Evolutionary conservation across 176 grass and related monocot species (phyloP).

Genomic region (Eragrostis nindensis): DNA sequence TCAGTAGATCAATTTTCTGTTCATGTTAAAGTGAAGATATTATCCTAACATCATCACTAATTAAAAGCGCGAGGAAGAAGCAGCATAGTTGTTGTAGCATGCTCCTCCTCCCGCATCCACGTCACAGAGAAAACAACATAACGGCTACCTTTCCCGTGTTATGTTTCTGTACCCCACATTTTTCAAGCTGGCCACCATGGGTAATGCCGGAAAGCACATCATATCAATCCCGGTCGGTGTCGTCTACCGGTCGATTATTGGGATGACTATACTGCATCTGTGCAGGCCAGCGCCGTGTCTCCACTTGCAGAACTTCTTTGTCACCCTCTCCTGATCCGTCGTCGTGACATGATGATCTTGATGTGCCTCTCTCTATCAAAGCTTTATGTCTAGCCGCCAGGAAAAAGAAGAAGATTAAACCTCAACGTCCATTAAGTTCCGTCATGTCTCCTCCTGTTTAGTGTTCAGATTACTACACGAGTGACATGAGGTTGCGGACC

Average conservation of each 20-base stretch:
- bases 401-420: background rate
- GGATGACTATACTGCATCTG: background rate
- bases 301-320: background rate
- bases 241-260: background rate
- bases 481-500: too few species aligned
- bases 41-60: too few species aligned
- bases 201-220: constrained; percentile 6
- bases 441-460: background rate
- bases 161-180: background rate
- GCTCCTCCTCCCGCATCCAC: background rate
- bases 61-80: too few species aligned
- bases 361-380: background rate
- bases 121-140: background rate
- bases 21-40: too few species aligned
- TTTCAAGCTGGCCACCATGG: background rate
- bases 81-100: too few species aligned
- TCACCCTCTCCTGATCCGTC: background rate
- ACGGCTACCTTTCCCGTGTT: background rate
- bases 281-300: background rate
- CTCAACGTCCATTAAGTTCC: background rate
- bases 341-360: background rate
- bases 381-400: background rate
- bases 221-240: background rate
- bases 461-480: too few species aligned
- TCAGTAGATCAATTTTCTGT: too few species aligned